Conservation (phyloP, 2,329 filamentous ascomycete species). For the Fusarium sp. region DNA sequence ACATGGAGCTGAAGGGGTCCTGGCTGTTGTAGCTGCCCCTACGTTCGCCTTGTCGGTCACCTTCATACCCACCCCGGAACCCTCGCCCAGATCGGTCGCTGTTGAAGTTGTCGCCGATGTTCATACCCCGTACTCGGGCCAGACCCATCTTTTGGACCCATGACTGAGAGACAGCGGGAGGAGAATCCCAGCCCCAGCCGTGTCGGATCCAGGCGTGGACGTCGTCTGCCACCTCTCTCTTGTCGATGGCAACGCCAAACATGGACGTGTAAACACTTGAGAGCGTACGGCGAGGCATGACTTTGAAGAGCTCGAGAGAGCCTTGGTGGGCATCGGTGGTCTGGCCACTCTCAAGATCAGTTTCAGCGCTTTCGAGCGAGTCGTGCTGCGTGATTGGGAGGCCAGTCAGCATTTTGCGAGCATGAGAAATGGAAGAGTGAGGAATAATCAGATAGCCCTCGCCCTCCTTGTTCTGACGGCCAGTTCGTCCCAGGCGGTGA, state of each 20-base stretch:
- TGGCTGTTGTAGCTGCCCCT: slow-evolving; percentile 31
- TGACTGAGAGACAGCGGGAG: slow-evolving; percentile 57
- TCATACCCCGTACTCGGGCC: slow-evolving; percentile 51
- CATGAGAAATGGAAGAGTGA: slow-evolving; percentile 65
- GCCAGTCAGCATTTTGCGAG: slow-evolving; percentile 67
- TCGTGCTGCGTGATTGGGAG: slow-evolving; percentile 74
- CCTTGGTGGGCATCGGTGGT: slow-evolving; percentile 63
- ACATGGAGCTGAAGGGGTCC: slow-evolving; percentile 49
- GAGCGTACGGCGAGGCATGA: slow-evolving; percentile 54
- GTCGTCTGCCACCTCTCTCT: slow-evolving; percentile 60
- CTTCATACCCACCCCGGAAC: neutral
- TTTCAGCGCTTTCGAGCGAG: slow-evolving; percentile 66
- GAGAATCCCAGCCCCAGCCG: slow-evolving; percentile 67
- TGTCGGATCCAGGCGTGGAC: slow-evolving; percentile 68
- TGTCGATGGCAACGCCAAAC: slow-evolving; percentile 67
- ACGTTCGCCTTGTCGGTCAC: slow-evolving; percentile 20
- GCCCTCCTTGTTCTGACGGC: slow-evolving; percentile 80
- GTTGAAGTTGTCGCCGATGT: slow-evolving; percentile 46
- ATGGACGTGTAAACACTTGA: slow-evolving; percentile 69
- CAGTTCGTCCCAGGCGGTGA: slow-evolving; percentile 84
- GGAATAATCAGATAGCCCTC: slow-evolving; percentile 79
- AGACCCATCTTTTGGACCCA: slow-evolving; percentile 55
- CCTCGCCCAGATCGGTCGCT: neutral
- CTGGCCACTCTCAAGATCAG: slow-evolving; percentile 67
- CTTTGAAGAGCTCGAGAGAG: slow-evolving; percentile 59